phyloP scores from a whole-genome alignment of 257 asterid species.

The Haberlea rhodopensis region DNA sequence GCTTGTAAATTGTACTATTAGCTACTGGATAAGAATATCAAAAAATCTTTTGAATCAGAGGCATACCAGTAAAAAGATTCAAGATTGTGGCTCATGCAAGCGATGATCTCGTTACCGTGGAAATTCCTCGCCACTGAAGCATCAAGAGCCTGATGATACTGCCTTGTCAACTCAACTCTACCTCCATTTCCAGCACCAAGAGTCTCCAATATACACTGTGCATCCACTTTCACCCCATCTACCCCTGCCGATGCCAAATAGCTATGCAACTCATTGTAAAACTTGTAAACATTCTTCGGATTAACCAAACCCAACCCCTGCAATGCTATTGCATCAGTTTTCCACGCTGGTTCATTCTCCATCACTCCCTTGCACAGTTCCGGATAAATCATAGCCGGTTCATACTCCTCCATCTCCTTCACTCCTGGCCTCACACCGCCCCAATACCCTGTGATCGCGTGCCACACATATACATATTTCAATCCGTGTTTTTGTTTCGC shows the following conservation, averaged over 20 bases:
- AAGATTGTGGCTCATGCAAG: conserved; percentile 94
- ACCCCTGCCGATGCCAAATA: conserved; percentile 72
- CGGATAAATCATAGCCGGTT: conserved; percentile 64
- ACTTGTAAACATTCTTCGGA: conserved; percentile 68
- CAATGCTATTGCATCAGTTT: conserved; percentile 56
- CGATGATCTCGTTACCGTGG: conserved; percentile 77
- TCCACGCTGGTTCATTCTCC: conserved; percentile 80
- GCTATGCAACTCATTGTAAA: conserved; percentile 77
- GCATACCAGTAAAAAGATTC: conserved; percentile 80
- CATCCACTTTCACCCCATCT: conserved; percentile 87
- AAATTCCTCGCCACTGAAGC: conserved; percentile 72
- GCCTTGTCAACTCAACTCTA: conserved; percentile 69
- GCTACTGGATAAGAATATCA: neutral
- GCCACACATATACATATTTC: conserved; percentile 85
- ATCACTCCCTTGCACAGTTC: conserved; percentile 60
- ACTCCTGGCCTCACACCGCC: conserved; percentile 84
- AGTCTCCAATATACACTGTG: conserved; percentile 80
- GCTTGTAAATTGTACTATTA: too few species aligned
- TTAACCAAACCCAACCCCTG: conserved; percentile 79
- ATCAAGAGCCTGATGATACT: conserved; percentile 88
- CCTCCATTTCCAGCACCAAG: conserved; percentile 84
- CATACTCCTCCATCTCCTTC: conserved; percentile 62
- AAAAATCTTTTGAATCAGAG: neutral
- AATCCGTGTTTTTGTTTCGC: conserved; percentile 72
- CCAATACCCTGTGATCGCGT: conserved; percentile 90